A percentile compares a stretch with the other conserved stretches of the same genome.
These are phyloP conservation scores for Entomortierella chlamydospora DNA, from an alignment of 192 early-diverging fungal genomes.

Conservation along the genomic window DNA sequence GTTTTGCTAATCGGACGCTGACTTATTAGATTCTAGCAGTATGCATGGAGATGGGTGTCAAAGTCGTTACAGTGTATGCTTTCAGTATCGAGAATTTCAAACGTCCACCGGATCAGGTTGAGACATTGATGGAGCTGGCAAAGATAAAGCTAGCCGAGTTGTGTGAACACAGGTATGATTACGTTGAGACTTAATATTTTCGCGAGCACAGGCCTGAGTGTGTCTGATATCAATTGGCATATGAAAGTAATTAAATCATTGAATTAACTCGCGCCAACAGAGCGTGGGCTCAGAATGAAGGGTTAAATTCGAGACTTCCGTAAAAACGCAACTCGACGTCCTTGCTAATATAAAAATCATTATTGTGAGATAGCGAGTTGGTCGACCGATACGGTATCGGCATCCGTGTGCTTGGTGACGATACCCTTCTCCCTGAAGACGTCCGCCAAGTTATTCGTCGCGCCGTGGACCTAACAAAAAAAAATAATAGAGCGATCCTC, in stretches of 20 bases:
- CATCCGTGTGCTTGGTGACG: conserved; percentile 86
- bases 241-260: conserved; percentile 19
- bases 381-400: conserved; percentile 77
- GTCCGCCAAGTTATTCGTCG: conserved; percentile 69
- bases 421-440: conserved; percentile 72
- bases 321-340: too few species aligned
- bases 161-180: conserved; percentile 69
- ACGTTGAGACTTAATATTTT: neutral
- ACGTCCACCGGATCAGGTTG: conserved; percentile 85
- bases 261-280: neutral
- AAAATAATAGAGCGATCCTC: conserved; percentile 78
- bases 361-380: conserved; percentile 65
- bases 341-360: neutral
- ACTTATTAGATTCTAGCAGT: conserved; percentile 87
- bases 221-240: conserved; percentile 1
- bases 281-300: conserved; percentile 3
- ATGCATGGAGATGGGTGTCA: conserved; percentile 88
- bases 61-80: conserved; percentile 93
- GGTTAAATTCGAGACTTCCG: neutral
- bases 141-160: conserved; percentile 82
- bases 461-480: conserved; percentile 73
- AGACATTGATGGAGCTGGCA: conserved; percentile 85
- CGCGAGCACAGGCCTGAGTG: neutral
- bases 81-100: conserved; percentile 99
- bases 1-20: neutral